These are phyloP conservation scores for Geoglossum cookeanum DNA, from an alignment of 2,329 filamentous ascomycete species.

Conservation along the genomic window DNA sequence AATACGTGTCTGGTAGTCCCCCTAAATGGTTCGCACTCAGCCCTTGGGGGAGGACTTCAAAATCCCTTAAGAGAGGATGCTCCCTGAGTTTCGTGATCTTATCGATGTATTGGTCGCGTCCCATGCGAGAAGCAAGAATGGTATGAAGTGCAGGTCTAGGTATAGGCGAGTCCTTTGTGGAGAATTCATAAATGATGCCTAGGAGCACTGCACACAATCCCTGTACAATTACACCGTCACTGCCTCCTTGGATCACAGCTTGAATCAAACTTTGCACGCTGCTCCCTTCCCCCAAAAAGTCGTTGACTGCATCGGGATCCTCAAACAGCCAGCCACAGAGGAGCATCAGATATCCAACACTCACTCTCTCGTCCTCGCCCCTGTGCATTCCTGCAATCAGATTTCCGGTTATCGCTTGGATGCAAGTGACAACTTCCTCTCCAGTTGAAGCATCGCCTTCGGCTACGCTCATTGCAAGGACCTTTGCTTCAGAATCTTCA, in stretches of 20 bases:
- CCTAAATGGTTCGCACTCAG: conserved; percentile 31
- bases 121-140: conserved; percentile 56
- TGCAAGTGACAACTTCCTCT: conserved; percentile 87
- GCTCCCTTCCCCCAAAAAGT: conserved; percentile 81
- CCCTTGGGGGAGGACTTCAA: conserved; percentile 65
- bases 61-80: conserved; percentile 66
- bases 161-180: conserved; percentile 88
- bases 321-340: conserved; percentile 83
- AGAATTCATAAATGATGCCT: conserved; percentile 88
- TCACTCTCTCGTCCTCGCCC: conserved; percentile 57
- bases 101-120: conserved; percentile 74
- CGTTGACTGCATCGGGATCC: conserved; percentile 75
- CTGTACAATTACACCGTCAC: conserved; percentile 48
- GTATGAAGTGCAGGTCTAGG: conserved; percentile 63
- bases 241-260: conserved; percentile 41
- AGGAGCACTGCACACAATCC: conserved; percentile 72
- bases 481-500: conserved; percentile 63
- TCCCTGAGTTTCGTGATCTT: conserved; percentile 59
- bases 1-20: conserved; percentile 59
- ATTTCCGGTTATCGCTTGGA: conserved; percentile 74
- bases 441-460: conserved; percentile 79
- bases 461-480: conserved; percentile 57
- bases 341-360: conserved; percentile 76
- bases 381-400: conserved; percentile 63
- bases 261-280: conserved; percentile 77